Evolutionary conservation across 345 rosid genomes (phyloP).

Genomic region (Lumnitzera littorea): DNA sequence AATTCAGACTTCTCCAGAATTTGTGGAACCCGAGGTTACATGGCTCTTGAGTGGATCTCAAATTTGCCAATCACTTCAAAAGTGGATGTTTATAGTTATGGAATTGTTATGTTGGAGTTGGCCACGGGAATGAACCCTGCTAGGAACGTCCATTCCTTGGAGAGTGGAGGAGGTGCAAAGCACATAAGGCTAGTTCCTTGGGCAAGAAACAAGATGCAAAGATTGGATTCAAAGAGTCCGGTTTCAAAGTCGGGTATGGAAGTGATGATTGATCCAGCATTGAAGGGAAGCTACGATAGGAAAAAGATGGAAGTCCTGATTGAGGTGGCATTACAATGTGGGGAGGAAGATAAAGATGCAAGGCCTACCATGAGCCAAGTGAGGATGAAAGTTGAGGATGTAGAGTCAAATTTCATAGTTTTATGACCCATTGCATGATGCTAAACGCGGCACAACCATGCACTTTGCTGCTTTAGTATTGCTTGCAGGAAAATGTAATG

Average conservation of each 20-base stretch:
- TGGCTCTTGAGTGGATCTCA: constrained; percentile 21
- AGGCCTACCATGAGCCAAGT: constrained; percentile 31
- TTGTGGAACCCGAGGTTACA: constrained; percentile 23
- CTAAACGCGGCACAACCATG: too few species aligned
- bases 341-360: constrained; percentile 23
- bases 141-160: neutral
- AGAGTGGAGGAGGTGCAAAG: constrained; percentile 12
- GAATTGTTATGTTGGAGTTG: too few species aligned
- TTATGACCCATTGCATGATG: too few species aligned
- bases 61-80: neutral
- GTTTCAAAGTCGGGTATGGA: neutral
- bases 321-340: constrained; percentile 20
- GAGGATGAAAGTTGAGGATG: too few species aligned
- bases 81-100: too few species aligned
- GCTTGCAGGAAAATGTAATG: too few species aligned
- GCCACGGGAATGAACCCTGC: too few species aligned
- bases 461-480: too few species aligned
- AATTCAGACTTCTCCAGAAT: constrained; percentile 12
- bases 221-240: neutral
- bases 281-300: neutral
- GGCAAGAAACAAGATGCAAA: constrained; percentile 8
- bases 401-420: too few species aligned
- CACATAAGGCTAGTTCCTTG: constrained; percentile 13
- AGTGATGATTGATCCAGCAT: neutral
- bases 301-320: constrained; percentile 8